A percentile compares a stretch with the other conserved stretches of the same genome.
These are phyloP conservation scores for Sporothrix humicola DNA, from an alignment of 2,329 filamentous ascomycete genomes.

Conservation along the genomic window DNA sequence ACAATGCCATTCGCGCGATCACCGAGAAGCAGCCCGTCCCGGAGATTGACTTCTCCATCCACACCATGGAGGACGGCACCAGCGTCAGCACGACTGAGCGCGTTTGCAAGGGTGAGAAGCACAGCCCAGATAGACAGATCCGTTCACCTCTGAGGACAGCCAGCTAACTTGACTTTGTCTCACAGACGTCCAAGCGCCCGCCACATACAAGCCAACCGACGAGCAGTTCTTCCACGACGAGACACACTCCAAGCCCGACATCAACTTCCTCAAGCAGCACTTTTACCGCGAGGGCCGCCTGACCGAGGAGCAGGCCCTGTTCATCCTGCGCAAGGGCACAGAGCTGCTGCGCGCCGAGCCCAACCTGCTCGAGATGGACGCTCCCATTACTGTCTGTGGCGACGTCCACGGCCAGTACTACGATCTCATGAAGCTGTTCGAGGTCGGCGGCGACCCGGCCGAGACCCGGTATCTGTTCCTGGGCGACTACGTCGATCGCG, in stretches of 20 bases:
- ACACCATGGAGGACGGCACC: constrained; percentile 96
- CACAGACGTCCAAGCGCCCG: constrained; percentile 94
- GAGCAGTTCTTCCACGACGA: constrained; percentile 93
- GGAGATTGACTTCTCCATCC: constrained; percentile 97
- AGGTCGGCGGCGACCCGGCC: constrained; percentile 94
- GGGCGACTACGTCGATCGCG: constrained; percentile 96
- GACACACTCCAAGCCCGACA: constrained; percentile 85
- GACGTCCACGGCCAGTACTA: constrained; percentile 99
- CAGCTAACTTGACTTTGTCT: too few species aligned
- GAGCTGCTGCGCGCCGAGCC: constrained; percentile 88
- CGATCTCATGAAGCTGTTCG: constrained; percentile 99
- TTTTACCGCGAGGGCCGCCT: constrained; percentile 97
- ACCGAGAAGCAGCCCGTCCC: constrained; percentile 93
- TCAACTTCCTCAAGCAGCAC: constrained; percentile 95
- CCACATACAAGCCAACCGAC: constrained; percentile 88
- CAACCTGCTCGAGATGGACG: constrained; percentile 98
- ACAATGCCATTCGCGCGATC: constrained; percentile 91
- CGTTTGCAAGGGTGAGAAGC: constrained; percentile 86
- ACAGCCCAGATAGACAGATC: too few species aligned
- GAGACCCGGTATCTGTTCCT: constrained; percentile 97
- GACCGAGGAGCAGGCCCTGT: constrained; percentile 96
- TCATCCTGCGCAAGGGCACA: constrained; percentile 87
- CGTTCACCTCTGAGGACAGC: too few species aligned
- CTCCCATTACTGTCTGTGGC: constrained; percentile 96
- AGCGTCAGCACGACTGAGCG: constrained; percentile 95